Percentiles rank a stretch among this genome's conserved stretches.
Evolutionary conservation across 352 stramenopile genomes (phyloP).

Genomic region (Phytophthora pluvialis): DNA sequence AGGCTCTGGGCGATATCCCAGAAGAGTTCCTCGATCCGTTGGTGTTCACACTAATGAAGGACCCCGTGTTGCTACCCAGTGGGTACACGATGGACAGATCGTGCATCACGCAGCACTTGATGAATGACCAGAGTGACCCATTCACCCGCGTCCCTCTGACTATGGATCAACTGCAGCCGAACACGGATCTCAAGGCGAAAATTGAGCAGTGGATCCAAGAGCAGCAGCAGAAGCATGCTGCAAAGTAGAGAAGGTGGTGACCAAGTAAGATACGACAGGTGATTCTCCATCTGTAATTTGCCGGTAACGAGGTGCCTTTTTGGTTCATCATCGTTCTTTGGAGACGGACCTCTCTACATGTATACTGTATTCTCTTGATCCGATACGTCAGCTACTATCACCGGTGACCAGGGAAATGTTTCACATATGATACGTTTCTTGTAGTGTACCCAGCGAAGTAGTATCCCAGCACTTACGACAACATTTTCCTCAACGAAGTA

Average conservation of each 20-base stretch:
- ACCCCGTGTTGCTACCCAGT: constrained; percentile 95
- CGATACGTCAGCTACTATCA: no score
- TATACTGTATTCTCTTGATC: no score
- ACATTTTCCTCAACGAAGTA: no score
- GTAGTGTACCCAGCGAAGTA: no score
- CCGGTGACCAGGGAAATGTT: no score
- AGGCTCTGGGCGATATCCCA: constrained; percentile 92
- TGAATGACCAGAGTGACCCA: constrained; percentile 97
- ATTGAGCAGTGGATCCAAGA: constrained; percentile 69
- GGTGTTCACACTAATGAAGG: constrained; percentile 96
- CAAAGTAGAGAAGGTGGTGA: constrained; percentile 11
- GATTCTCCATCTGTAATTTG: neutral
- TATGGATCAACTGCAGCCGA: constrained; percentile 62
- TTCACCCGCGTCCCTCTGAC: constrained; percentile 95
- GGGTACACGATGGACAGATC: constrained; percentile 92
- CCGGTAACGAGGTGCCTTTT: neutral
- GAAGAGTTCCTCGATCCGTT: constrained; percentile 97
- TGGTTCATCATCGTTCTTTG: no score
- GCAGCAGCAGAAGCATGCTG: constrained; percentile 40
- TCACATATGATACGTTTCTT: no score
- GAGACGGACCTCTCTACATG: no score
- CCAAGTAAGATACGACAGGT: constrained; percentile 4
- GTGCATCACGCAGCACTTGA: constrained; percentile 96
- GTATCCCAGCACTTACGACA: no score
- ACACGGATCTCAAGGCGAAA: constrained; percentile 64